These are phyloP conservation scores for Prototheca wickerhamii DNA, from an alignment of 163 green algal species.

Conservation along the genomic window DNA sequence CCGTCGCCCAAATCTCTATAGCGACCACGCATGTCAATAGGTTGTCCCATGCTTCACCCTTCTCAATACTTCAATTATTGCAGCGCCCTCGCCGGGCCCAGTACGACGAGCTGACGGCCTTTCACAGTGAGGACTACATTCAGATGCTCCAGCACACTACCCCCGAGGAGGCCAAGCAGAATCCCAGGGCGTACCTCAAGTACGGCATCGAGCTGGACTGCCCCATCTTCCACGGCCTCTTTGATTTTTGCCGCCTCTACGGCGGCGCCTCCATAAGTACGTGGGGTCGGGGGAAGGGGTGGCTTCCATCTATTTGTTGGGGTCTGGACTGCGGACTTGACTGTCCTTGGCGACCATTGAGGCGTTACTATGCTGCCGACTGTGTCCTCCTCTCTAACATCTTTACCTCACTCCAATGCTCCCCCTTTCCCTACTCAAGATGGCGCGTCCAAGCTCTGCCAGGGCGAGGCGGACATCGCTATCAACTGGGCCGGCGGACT, in stretches of 20 bases:
- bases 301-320: too few species aligned
- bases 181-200: conserved; percentile 12
- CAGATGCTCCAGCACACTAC: conserved; percentile 62
- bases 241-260: conserved; percentile 72
- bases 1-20: too few species aligned
- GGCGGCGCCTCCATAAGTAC: conserved; percentile 70
- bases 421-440: conserved; percentile 8
- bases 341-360: too few species aligned
- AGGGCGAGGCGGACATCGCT: conserved; percentile 58
- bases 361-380: too few species aligned
- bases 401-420: background rate
- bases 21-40: too few species aligned
- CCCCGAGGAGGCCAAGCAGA: conserved; percentile 28
- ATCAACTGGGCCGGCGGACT: conserved; percentile 90
- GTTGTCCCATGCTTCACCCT: too few species aligned
- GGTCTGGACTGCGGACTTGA: too few species aligned
- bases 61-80: too few species aligned
- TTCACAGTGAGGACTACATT: conserved; percentile 74
- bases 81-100: conserved; percentile 50
- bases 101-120: conserved; percentile 54
- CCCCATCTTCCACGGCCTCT: conserved; percentile 79
- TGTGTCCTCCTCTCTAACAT: background rate
- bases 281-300: background rate
- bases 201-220: conserved; percentile 67
- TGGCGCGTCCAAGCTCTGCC: conserved; percentile 71